phyloP scores from a whole-genome alignment of 305 asterid genomes.

The Striga hermonthica region DNA sequence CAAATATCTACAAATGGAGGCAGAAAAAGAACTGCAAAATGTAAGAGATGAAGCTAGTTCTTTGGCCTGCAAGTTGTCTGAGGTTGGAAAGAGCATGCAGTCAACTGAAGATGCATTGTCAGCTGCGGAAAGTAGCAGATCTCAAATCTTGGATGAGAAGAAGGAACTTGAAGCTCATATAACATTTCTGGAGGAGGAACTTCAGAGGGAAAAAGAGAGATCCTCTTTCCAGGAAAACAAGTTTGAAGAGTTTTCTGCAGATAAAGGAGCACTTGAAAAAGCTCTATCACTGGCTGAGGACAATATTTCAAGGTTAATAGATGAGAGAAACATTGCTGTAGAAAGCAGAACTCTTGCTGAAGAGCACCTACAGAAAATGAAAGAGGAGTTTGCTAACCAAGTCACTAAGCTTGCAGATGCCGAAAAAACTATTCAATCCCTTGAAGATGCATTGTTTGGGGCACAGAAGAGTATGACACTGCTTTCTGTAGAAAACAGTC shows the following conservation, averaged over 20 bases:
- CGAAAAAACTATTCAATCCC: slow-evolving; percentile 64
- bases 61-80: slow-evolving; percentile 49
- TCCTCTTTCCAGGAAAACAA: slow-evolving; percentile 47
- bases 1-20: slow-evolving; percentile 50
- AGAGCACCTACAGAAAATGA: slow-evolving; percentile 51
- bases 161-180: slow-evolving; percentile 62
- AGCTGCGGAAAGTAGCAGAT: slow-evolving; percentile 49
- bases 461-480: slow-evolving; percentile 54
- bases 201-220: slow-evolving; percentile 58
- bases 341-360: slow-evolving; percentile 50
- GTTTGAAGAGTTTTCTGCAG: slow-evolving; percentile 55
- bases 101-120: slow-evolving; percentile 64
- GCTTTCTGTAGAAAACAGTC: slow-evolving; percentile 62
- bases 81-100: slow-evolving; percentile 45
- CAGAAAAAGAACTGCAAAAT: slow-evolving; percentile 59
- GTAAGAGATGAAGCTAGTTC: slow-evolving; percentile 55
- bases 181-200: slow-evolving; percentile 53
- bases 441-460: slow-evolving; percentile 66
- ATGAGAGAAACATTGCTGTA: slow-evolving; percentile 56
- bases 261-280: slow-evolving; percentile 54
- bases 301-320: slow-evolving; percentile 47
- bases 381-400: slow-evolving; percentile 50
- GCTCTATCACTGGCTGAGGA: slow-evolving; percentile 58
- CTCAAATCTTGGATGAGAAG: slow-evolving; percentile 64
- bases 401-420: slow-evolving; percentile 53